Conservation (phyloP, 768 basidiomycete genomes). For the Hygrocybe coccinea region DNA sequence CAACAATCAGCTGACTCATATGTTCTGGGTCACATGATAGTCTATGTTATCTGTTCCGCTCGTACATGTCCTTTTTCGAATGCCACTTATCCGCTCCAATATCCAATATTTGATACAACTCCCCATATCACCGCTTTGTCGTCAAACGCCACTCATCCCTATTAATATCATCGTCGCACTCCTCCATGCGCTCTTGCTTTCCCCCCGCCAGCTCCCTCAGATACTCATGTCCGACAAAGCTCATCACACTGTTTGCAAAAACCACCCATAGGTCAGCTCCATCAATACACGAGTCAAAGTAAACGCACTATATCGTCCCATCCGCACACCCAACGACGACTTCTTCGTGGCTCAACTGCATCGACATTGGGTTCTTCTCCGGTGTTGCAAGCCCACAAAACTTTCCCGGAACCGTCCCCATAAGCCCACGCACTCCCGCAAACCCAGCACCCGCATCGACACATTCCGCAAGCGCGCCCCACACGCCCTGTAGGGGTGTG, state of each 20-base stretch:
- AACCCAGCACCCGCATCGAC: conserved; percentile 33
- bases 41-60: too few relatives aligned
- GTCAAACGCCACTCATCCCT: not conserved
- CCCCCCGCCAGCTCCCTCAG: conserved; percentile 10
- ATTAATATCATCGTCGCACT: not conserved
- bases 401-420: conserved; percentile 59
- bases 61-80: too few relatives aligned
- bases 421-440: conserved; percentile 44
- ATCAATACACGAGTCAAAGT: not conserved
- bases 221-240: conserved; percentile 31
- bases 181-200: not conserved
- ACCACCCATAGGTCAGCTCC: conserved; percentile 12
- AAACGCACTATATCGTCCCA: conserved; percentile 84
- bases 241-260: conserved; percentile 24
- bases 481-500: conserved; percentile 66
- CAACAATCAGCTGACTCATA: too few relatives aligned
- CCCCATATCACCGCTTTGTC: too few relatives aligned
- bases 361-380: conserved; percentile 92
- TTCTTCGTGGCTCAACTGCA: conserved; percentile 87
- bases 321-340: conserved; percentile 89
- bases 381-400: conserved; percentile 79
- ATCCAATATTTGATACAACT: too few relatives aligned
- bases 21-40: too few relatives aligned
- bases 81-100: too few relatives aligned
- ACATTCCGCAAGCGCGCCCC: conserved; percentile 60